Conservation (phyloP, 495 filamentous ascomycete species). For the Xylaria telfairii region DNA sequence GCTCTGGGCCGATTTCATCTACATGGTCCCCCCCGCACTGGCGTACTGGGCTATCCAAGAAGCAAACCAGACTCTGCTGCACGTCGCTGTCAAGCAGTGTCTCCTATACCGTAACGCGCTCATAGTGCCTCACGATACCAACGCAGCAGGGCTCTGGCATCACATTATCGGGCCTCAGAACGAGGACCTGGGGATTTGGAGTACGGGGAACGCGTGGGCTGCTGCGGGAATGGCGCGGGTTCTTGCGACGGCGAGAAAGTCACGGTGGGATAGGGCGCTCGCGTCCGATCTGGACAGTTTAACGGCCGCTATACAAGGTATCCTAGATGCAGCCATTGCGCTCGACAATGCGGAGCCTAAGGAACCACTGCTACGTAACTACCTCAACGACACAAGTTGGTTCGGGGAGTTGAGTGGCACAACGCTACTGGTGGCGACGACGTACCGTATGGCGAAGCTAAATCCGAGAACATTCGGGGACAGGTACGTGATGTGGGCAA, state of each 20-base stretch:
- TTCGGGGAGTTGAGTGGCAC: constrained; percentile 61
- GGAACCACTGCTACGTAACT: constrained; percentile 56
- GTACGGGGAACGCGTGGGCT: constrained; percentile 61
- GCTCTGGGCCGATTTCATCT: constrained; percentile 58
- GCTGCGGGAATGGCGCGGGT: constrained; percentile 57
- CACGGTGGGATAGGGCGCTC: constrained; percentile 36
- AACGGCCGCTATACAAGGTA: constrained; percentile 48
- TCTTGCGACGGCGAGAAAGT: constrained; percentile 52
- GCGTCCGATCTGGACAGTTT: constrained; percentile 40
- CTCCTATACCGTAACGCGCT: constrained; percentile 52
- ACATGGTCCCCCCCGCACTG: constrained; percentile 58
- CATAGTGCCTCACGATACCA: constrained; percentile 33
- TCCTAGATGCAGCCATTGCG: constrained; percentile 54
- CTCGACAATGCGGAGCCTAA: constrained; percentile 44
- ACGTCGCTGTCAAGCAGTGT: constrained; percentile 49
- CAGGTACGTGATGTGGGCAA: constrained; percentile 53
- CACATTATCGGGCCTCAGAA: constrained; percentile 56
- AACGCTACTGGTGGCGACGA: constrained; percentile 49
- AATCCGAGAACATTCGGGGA: constrained; percentile 44
- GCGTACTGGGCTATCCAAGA: constrained; percentile 56
- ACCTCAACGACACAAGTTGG: constrained; percentile 56
- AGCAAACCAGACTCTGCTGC: constrained; percentile 41
- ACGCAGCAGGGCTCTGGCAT: constrained; percentile 46
- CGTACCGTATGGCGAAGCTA: constrained; percentile 54
- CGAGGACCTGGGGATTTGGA: constrained; percentile 55